phyloP scores from a whole-genome alignment of 768 basidiomycete species.

The Serendipita indica region DNA sequence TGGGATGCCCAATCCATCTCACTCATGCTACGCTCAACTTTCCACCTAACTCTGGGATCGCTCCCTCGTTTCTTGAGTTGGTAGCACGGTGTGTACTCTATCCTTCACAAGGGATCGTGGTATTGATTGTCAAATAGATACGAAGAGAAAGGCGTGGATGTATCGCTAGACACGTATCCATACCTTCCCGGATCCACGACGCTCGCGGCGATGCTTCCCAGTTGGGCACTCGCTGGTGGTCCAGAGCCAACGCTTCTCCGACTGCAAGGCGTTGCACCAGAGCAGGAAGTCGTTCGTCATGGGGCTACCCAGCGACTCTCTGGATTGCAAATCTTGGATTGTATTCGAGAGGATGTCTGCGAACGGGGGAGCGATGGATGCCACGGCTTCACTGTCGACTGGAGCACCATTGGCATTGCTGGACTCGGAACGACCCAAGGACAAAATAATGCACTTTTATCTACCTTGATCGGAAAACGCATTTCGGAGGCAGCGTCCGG shows the following conservation, averaged over 20 bases:
- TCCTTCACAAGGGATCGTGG: too few relatives aligned
- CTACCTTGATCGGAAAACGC: neutral
- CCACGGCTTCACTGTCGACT: conserved; percentile 21
- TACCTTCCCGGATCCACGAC: conserved; percentile 22
- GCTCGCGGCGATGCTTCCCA: conserved; percentile 19
- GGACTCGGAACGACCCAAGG: neutral
- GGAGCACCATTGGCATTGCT: conserved; percentile 19
- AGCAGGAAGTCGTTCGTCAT: neutral
- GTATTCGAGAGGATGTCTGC: conserved; percentile 19
- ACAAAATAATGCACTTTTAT: neutral
- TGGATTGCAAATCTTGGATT: conserved; percentile 15
- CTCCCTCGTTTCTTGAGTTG: conserved; percentile 19
- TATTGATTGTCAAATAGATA: conserved; percentile 18
- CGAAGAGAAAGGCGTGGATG: conserved; percentile 16
- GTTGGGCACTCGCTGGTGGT: conserved; percentile 21
- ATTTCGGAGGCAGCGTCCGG: neutral
- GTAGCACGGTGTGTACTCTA: too few relatives aligned
- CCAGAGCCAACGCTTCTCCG: conserved; percentile 18
- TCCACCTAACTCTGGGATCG: conserved; percentile 19
- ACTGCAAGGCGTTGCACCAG: conserved; percentile 10
- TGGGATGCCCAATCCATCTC: conserved; percentile 21
- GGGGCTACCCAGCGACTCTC: neutral
- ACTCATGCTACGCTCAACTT: conserved; percentile 24
- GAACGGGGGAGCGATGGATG: conserved; percentile 22
- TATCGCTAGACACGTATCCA: conserved; percentile 22